A percentile compares a stretch with the other conserved stretches of the same genome.
These are phyloP conservation scores for Candida buenavistaensis DNA, from an alignment of 1,139 yeast species.

Conservation along the genomic window DNA sequence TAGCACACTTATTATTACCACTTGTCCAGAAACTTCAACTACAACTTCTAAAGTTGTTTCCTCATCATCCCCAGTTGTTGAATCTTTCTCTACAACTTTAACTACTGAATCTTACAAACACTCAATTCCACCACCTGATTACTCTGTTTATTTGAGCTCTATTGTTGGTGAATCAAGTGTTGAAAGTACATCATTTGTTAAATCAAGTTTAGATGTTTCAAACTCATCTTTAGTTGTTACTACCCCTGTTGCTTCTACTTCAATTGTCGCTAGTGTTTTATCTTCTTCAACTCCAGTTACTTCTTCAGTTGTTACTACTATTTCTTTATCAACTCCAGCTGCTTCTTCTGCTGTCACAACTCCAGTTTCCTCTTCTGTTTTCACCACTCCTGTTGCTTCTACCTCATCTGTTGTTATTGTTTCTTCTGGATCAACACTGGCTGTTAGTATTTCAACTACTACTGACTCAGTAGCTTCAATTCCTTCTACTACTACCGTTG, in stretches of 20 bases:
- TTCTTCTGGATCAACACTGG: not conserved
- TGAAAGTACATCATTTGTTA: not conserved
- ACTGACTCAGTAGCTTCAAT: not conserved
- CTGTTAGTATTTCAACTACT: not conserved
- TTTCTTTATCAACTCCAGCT: not conserved
- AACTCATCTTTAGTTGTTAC: not conserved
- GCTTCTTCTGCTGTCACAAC: not conserved
- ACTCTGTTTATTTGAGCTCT: not conserved
- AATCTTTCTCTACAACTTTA: no score
- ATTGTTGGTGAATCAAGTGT: not conserved
- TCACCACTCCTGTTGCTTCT: not conserved
- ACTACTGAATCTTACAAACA: not conserved
- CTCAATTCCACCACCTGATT: not conserved
- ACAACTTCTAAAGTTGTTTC: no score
- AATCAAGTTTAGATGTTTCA: not conserved
- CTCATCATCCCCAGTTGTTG: no score
- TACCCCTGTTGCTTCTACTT: not conserved
- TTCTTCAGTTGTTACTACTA: not conserved
- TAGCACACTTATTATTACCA: conserved; percentile 4
- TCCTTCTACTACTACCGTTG: not conserved
- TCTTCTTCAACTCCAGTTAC: not conserved
- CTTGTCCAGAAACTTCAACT: conserved; percentile 5
- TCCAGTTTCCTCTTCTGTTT: not conserved
- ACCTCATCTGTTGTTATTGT: not conserved
- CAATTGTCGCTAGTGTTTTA: not conserved